Percentiles rank a stretch among this genome's conserved stretches.
Conservation (phyloP, 2,329 filamentous ascomycete genomes). For the Botrytis byssoidea region DNA sequence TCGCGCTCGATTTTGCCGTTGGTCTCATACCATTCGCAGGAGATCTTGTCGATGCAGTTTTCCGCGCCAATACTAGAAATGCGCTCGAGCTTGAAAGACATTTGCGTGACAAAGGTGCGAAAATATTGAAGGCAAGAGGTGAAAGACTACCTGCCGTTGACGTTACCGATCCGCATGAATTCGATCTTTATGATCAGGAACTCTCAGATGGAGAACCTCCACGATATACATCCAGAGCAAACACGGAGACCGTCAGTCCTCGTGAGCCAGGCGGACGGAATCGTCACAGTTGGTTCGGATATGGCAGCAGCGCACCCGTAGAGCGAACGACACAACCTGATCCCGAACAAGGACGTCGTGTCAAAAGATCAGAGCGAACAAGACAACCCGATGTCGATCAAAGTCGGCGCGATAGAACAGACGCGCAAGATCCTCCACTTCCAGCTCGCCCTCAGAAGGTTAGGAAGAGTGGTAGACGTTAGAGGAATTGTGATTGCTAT, state of each 20-base stretch:
- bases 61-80: constrained; percentile 76
- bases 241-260: constrained; percentile 25
- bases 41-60: constrained; percentile 68
- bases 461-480: constrained; percentile 18
- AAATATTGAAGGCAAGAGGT: constrained; percentile 50
- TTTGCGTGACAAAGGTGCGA: constrained; percentile 66
- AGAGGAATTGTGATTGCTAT: not conserved
- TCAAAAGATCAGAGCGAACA: constrained; percentile 35
- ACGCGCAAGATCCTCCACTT: constrained; percentile 3
- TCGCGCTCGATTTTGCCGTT: constrained; percentile 69
- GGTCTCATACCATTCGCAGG: constrained; percentile 74
- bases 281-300: constrained; percentile 37
- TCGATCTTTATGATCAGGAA: constrained; percentile 41
- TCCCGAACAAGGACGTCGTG: constrained; percentile 33
- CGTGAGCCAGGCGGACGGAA: constrained; percentile 19
- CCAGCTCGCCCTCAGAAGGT: constrained; percentile 13
- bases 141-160: constrained; percentile 49
- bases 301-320: constrained; percentile 27
- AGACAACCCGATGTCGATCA: constrained; percentile 37
- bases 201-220: constrained; percentile 34
- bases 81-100: constrained; percentile 63
- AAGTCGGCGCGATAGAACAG: constrained; percentile 19
- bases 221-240: constrained; percentile 29
- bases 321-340: constrained; percentile 38
- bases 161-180: constrained; percentile 53